Evolutionary conservation across 164 flowering plant genomes (phyloP), one percentile per base, ranked within the genome.

Genomic region (Dillenia turbinata): DNA sequence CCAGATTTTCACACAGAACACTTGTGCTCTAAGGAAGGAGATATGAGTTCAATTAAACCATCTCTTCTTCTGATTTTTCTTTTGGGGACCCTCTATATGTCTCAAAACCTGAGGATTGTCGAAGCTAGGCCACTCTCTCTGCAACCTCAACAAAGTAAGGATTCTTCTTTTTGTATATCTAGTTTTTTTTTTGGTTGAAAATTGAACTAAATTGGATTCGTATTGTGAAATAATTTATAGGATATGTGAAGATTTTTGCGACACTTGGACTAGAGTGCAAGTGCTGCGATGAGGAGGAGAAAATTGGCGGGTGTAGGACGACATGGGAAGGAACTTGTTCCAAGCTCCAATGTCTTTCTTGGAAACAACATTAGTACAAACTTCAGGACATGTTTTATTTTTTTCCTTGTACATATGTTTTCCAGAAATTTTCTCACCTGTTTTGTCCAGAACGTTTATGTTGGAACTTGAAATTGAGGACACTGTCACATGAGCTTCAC

Each of bases 271-370:
- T 79, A 47, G 69, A 59, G 8, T 79, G 83, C 69, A 72, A 77
- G 66, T 79, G 83, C 54, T 77, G 81, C 52, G 81, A 77, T 61
- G 75, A 69, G 0, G 47, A 0, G 6, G 72, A 58, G 53, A 33
- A 33, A 33, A 33, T 4, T 33, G 67, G 71, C 17, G 75, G 69
- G 16, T 75, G 83, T 67, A 63, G 56, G 6, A 71, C 59, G 40
- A 59, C 74, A 1, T 73, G 78, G 83, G 55, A 47, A 4, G 44
- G 52, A 5, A 47, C 82, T 51, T 82, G 86, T 67, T 16, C 68
- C n/a, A 68, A 82, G 0, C 68, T 79, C 60, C 71, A 72, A 44
- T 82, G 86, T 24, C 57, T 54, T 12, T 80, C 86, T 1, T 82
- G 86, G 86, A 82, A 75, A 66, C 63, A 45, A 45, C 52, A 52